phyloP scores from a whole-genome alignment of 2,329 filamentous ascomycete species.

The Aspergillus bombycis region DNA sequence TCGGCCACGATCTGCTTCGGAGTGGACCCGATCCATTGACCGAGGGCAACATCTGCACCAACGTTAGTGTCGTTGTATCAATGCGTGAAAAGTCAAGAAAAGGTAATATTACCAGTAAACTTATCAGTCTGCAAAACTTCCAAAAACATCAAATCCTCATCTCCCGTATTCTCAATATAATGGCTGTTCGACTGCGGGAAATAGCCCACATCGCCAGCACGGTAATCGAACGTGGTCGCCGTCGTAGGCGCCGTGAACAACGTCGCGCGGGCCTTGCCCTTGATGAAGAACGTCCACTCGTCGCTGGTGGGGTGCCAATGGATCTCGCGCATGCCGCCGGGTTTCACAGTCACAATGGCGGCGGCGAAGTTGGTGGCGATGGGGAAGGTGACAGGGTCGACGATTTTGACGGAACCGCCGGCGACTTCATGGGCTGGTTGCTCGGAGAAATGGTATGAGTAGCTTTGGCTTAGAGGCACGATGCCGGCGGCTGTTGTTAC shows the following conservation, averaged over 20 bases:
- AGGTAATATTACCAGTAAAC: conserved; percentile 50
- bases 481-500: conserved; percentile 64
- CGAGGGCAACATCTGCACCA: conserved; percentile 50
- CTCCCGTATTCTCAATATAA: conserved; percentile 76
- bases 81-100: not conserved
- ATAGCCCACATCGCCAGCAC: conserved; percentile 74
- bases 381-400: conserved; percentile 75
- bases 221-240: conserved; percentile 76
- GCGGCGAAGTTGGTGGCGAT: conserved; percentile 74
- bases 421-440: conserved; percentile 68
- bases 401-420: conserved; percentile 73
- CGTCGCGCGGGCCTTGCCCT: conserved; percentile 71
- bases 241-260: conserved; percentile 71
- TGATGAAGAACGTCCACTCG: conserved; percentile 80
- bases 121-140: conserved; percentile 74
- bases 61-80: conserved; percentile 14
- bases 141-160: conserved; percentile 74
- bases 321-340: conserved; percentile 75
- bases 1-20: conserved; percentile 63
- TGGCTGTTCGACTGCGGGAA: conserved; percentile 78
- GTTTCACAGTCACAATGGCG: conserved; percentile 70
- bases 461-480: conserved; percentile 65
- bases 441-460: conserved; percentile 72
- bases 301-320: conserved; percentile 82
- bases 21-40: conserved; percentile 55